These are phyloP conservation scores for Aspergillus jensenii DNA, from an alignment of 2,329 filamentous ascomycete genomes.

Conservation along the genomic window DNA sequence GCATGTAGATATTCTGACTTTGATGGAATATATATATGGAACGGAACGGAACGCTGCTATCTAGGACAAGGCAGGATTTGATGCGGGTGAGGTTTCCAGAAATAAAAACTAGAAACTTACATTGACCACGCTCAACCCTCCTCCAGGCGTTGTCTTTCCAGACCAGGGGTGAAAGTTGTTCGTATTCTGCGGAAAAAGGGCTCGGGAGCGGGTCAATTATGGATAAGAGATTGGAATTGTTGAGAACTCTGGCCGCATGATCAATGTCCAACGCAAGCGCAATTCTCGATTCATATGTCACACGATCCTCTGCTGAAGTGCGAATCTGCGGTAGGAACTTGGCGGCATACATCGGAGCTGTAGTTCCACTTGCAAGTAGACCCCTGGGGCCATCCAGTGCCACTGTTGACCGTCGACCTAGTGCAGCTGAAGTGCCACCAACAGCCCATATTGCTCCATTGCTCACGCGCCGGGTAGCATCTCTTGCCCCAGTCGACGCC, in stretches of 20 bases:
- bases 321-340: conserved; percentile 51
- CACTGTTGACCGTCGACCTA: conserved; percentile 42
- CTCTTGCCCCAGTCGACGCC: conserved; percentile 9
- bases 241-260: conserved; percentile 64
- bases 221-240: conserved; percentile 42
- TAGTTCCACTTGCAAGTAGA: conserved; percentile 68
- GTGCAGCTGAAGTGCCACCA: conserved; percentile 64
- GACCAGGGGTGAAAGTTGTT: conserved; percentile 32
- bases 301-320: conserved; percentile 59
- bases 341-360: conserved; percentile 63
- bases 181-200: conserved; percentile 28
- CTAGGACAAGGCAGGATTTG: no score
- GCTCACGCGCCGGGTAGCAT: conserved; percentile 55
- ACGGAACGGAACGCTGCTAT: not conserved
- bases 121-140: conserved; percentile 27
- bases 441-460: conserved; percentile 74
- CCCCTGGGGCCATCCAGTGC: conserved; percentile 64
- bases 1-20: not conserved
- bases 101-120: conserved; percentile 29
- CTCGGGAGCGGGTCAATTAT: conserved; percentile 23
- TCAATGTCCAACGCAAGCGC: conserved; percentile 81
- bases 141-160: conserved; percentile 44
- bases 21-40: not conserved
- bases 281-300: conserved; percentile 71
- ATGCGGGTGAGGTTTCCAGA: not conserved